These are phyloP conservation scores for Calocybe gangraenosa DNA, from an alignment of 768 basidiomycete genomes.

Conservation along the genomic window DNA sequence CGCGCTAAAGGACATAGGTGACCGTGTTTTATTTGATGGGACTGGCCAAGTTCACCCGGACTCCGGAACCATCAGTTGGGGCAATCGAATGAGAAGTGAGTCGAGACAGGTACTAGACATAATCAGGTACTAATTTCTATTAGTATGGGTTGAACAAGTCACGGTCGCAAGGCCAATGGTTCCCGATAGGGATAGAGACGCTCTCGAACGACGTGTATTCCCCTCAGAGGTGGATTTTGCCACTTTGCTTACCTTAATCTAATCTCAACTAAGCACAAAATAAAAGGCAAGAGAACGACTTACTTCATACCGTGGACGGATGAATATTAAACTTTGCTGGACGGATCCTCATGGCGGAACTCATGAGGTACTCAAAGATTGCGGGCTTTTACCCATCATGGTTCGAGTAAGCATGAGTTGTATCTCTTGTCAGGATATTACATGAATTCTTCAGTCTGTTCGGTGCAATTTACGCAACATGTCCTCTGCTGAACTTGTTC, in stretches of 20 bases:
- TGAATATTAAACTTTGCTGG: conserved; percentile 87
- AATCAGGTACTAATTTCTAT: neutral
- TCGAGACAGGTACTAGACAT: conserved; percentile 12
- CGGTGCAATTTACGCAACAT: conserved; percentile 88
- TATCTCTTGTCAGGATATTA: neutral
- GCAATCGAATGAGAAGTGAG: conserved; percentile 84
- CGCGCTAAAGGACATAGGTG: conserved; percentile 79
- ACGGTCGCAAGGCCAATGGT: conserved; percentile 84
- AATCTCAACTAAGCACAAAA: conserved; percentile 26
- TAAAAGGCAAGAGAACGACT: conserved; percentile 87
- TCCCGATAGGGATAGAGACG: conserved; percentile 73
- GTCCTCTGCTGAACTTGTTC: conserved; percentile 82
- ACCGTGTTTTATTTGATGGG: conserved; percentile 92
- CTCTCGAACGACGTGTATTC: conserved; percentile 74
- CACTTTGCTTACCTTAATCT: neutral
- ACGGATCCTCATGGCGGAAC: conserved; percentile 66
- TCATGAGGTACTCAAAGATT: conserved; percentile 74
- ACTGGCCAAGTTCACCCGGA: conserved; percentile 49
- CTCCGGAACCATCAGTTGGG: conserved; percentile 56
- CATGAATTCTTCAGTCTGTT: conserved; percentile 56
- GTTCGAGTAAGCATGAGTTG: conserved; percentile 67
- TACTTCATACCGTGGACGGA: conserved; percentile 86
- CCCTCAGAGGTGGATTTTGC: conserved; percentile 71
- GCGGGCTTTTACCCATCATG: conserved; percentile 95
- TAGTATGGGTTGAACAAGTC: conserved; percentile 91